These are phyloP conservation scores for Aspergillus tubingensis DNA, from an alignment of 2,329 filamentous ascomycete species.

Conservation along the genomic window DNA sequence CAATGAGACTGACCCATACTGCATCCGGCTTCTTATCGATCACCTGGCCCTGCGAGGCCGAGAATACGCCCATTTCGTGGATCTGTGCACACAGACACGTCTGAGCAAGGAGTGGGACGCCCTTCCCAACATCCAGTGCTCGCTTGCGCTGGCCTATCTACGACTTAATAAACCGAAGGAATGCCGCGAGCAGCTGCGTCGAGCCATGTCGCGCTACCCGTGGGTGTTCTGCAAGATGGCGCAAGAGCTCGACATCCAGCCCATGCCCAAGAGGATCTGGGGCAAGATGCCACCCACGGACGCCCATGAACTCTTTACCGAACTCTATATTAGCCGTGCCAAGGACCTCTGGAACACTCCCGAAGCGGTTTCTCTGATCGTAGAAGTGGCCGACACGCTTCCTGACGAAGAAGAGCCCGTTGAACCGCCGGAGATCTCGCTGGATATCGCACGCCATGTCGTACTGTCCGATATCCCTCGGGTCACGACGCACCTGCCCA, in stretches of 20 bases:
- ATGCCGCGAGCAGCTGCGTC: slow-evolving; percentile 64
- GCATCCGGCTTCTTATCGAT: slow-evolving; percentile 77
- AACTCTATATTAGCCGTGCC: slow-evolving; percentile 73
- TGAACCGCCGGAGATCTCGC: slow-evolving; percentile 50
- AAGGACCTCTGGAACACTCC: slow-evolving; percentile 86
- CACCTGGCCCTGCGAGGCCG: slow-evolving; percentile 79
- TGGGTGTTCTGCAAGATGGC: slow-evolving; percentile 85
- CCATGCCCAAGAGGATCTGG: slow-evolving; percentile 79
- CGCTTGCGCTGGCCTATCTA: slow-evolving; percentile 72
- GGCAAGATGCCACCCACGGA: slow-evolving; percentile 68
- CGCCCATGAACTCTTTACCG: slow-evolving; percentile 68
- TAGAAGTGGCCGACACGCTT: slow-evolving; percentile 65
- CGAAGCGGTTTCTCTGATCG: slow-evolving; percentile 67
- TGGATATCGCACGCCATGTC: slow-evolving; percentile 71
- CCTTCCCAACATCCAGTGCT: slow-evolving; percentile 73
- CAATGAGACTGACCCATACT: slow-evolving; percentile 78
- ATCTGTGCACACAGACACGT: slow-evolving; percentile 60
- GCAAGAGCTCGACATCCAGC: slow-evolving; percentile 74
- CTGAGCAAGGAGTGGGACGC: slow-evolving; percentile 55
- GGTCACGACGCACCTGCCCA: slow-evolving; percentile 70
- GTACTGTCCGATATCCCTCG: slow-evolving; percentile 74
- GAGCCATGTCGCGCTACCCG: slow-evolving; percentile 72
- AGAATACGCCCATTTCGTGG: slow-evolving; percentile 73
- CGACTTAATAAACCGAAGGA: slow-evolving; percentile 67
- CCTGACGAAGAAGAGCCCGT: slow-evolving; percentile 45